A percentile compares a stretch with the other conserved stretches of the same genome.
These are phyloP conservation scores for Eleusine coracana DNA, from an alignment of 176 grass and related monocot genomes.

Conservation along the genomic window DNA sequence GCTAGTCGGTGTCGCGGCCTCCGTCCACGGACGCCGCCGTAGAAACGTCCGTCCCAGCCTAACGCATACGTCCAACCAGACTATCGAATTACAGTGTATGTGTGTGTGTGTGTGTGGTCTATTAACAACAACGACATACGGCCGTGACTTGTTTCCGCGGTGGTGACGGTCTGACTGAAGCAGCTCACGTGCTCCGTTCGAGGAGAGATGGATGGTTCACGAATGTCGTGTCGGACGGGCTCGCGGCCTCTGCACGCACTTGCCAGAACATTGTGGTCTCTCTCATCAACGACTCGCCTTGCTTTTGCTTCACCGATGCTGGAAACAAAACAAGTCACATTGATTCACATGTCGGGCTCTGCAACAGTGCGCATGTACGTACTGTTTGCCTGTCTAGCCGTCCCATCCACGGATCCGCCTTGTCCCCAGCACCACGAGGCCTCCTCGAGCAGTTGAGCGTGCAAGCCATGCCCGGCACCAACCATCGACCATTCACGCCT, in stretches of 20 bases:
- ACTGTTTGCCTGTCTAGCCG: not conserved
- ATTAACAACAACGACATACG: too few species aligned
- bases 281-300: not conserved
- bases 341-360: not conserved
- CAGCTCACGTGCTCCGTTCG: not conserved
- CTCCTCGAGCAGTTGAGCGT: too few species aligned
- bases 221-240: not conserved
- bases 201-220: not conserved
- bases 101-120: too few species aligned
- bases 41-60: too few species aligned
- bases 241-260: not conserved
- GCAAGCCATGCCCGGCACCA: too few species aligned
- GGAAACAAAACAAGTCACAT: not conserved
- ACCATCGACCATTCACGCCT: too few species aligned
- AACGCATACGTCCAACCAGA: too few species aligned
- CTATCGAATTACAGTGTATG: too few species aligned
- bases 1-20: not conserved
- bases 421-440: too few species aligned
- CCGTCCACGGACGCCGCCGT: too few species aligned
- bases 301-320: not conserved
- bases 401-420: not conserved
- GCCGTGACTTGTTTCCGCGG: too few species aligned
- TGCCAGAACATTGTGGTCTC: not conserved
- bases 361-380: not conserved
- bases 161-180: too few species aligned